Base-by-base conservation (phyloP, 2,329 filamentous ascomycete genomes). In the Pestalotiopsis sp. region DNA sequence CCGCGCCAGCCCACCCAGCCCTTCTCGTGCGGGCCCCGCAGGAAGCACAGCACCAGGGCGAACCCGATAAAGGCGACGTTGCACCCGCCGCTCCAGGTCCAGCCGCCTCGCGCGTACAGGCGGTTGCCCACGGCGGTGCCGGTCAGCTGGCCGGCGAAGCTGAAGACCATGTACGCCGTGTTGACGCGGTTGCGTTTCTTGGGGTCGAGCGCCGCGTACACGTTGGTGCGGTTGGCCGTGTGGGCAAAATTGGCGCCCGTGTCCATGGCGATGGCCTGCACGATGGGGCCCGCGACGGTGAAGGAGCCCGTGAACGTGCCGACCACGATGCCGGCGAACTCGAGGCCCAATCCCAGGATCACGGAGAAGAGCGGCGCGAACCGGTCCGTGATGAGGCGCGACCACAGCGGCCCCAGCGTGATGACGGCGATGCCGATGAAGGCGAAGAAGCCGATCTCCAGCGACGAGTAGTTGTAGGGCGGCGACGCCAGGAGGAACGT, bases 131-230 rank as follows among this genome's bases (percentile, higher is more conserved):
- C 87, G 1, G 87, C 84, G 0, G 90, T 91, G 0, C 93, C 93
- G 2, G 90, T 90, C 61, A 96, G 73, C 81, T 96, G 93, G 0
- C 93, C 93, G 36, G 87, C 89, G 74, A 95, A 95, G 0, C 88
- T 89, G 7, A 86, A 85, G 0, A 94, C 85, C 93, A 95, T 96
- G 75, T 94, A 96, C 1, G 90, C 92, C 0, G 93, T 94, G 76
- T 96, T 96, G 27, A 95, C 87, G 3, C 93, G 81, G 79, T 94
- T 96, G 4, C 92, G 81, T 0, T 90, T 90, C 69, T 88, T 90
- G 0, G 92, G 90, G 66, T 92, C 91, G 25, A 95, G 89, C 11
- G 31, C 23, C 1, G 83, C 80, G 73, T 93, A 95, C 23, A 96
- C 92, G 3, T 88, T 85, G 0, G 86, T 85, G 0, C 93, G 83